Evolutionary conservation across 441 rosid species (phyloP).

Genomic region (Eruca vesicaria): DNA sequence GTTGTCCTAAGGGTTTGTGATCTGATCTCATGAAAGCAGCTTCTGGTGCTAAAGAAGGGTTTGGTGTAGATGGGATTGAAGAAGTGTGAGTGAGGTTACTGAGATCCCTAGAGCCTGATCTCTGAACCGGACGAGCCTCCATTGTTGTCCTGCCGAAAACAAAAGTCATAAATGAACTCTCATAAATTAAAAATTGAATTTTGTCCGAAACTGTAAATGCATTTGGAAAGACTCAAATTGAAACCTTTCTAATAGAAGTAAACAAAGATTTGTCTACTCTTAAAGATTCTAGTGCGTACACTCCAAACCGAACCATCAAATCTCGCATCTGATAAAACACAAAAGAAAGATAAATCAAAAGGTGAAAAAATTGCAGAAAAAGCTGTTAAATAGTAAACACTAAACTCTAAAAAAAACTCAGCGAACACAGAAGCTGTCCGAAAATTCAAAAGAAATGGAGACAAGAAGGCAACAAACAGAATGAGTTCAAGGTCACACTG

Average conservation of each 20-base stretch:
- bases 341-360: neutral
- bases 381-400: neutral
- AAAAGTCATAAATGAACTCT: neutral
- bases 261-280: slow-evolving; percentile 12
- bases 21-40: slow-evolving; percentile 50
- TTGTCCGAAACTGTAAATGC: neutral
- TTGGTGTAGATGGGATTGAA: slow-evolving; percentile 56
- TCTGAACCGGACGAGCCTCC: slow-evolving; percentile 78
- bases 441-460: neutral
- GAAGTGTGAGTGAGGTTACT: slow-evolving; percentile 50
- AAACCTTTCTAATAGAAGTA: slow-evolving; percentile 13
- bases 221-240: neutral
- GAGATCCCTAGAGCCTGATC: slow-evolving; percentile 63
- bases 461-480: slow-evolving; percentile 1
- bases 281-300: slow-evolving; percentile 24
- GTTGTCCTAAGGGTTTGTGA: slow-evolving; percentile 42
- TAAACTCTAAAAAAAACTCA: slow-evolving; percentile 7
- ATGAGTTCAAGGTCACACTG: neutral
- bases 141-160: slow-evolving; percentile 30
- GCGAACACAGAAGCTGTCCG: neutral
- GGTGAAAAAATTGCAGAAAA: neutral
- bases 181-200: neutral
- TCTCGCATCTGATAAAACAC: slow-evolving; percentile 28
- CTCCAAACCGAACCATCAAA: slow-evolving; percentile 34
- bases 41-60: slow-evolving; percentile 31